Evolutionary conservation across 2,329 filamentous ascomycete genomes (phyloP).

Genomic region (Apiospora kogelbergensis): DNA sequence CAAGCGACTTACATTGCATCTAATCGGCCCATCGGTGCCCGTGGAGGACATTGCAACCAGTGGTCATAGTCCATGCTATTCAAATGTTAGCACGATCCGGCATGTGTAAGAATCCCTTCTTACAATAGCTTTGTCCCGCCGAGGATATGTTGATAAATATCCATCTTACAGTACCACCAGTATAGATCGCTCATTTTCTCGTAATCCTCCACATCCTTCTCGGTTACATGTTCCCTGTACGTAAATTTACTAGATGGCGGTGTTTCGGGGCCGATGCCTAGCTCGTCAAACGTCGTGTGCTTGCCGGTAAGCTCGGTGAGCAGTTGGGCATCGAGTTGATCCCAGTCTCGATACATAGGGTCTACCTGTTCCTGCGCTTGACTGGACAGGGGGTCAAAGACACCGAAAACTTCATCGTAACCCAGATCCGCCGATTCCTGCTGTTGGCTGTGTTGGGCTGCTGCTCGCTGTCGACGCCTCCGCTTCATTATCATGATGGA

Average conservation of each 20-base stretch:
- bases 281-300: constrained; percentile 53
- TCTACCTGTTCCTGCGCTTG: constrained; percentile 22
- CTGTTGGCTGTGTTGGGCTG: constrained; percentile 26
- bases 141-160: constrained; percentile 85
- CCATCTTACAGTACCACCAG: constrained; percentile 97
- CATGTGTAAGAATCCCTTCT: constrained; percentile 38
- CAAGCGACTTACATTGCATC: constrained; percentile 63
- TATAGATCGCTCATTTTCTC: constrained; percentile 83
- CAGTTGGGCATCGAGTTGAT: constrained; percentile 36
- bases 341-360: constrained; percentile 33
- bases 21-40: constrained; percentile 73
- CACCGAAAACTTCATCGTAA: background rate
- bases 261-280: constrained; percentile 36
- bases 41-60: constrained; percentile 86
- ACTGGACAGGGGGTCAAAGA: background rate
- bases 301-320: constrained; percentile 49
- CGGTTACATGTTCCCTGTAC: constrained; percentile 34
- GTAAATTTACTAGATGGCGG: background rate
- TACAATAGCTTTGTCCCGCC: constrained; percentile 85
- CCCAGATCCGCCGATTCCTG: constrained; percentile 19
- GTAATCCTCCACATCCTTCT: constrained; percentile 73
- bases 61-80: constrained; percentile 72
- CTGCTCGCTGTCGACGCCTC: constrained; percentile 24
- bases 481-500: constrained; percentile 66
- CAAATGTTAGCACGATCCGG: background rate